A percentile compares a stretch with the other conserved stretches of the same genome.
phyloP scores from a whole-genome alignment of 2,329 filamentous ascomycete genomes.

The Colletotrichum incanum region DNA sequence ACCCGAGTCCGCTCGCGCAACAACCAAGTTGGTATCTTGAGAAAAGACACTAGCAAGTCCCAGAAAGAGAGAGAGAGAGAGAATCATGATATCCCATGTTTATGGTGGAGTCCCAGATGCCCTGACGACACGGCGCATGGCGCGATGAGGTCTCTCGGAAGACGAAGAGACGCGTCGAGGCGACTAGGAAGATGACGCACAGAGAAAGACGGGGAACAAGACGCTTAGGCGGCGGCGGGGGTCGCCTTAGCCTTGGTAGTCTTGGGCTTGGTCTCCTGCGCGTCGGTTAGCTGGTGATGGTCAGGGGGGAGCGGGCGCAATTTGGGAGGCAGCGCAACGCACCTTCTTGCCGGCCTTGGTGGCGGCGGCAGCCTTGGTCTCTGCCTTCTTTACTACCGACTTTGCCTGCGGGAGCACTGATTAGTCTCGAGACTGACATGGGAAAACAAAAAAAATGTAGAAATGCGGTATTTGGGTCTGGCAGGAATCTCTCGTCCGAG shows the following conservation, averaged over 20 bases:
- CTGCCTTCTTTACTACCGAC: slow-evolving; percentile 38
- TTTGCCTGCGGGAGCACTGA: slow-evolving; percentile 28
- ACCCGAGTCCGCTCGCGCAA: slow-evolving; percentile 28
- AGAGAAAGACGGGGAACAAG: background rate
- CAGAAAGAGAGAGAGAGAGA: background rate
- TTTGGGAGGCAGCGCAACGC: background rate
- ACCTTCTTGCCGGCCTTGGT: slow-evolving; percentile 42
- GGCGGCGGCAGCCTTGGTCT: slow-evolving; percentile 33
- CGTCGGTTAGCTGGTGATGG: background rate
- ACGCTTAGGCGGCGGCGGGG: slow-evolving; percentile 13
- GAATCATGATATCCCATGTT: background rate
- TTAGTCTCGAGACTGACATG: background rate
- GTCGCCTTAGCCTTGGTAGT: slow-evolving; percentile 34
- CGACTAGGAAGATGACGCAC: background rate
- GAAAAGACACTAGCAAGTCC: slow-evolving; percentile 32
- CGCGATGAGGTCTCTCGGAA: background rate
- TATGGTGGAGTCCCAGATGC: background rate
- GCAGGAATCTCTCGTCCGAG: background rate
- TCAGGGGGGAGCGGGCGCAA: background rate
- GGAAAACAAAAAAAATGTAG: background rate
- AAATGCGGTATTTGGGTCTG: background rate
- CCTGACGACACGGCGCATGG: background rate
- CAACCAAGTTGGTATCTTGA: slow-evolving; percentile 38
- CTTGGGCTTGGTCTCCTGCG: slow-evolving; percentile 42
- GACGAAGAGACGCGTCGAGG: background rate